These are phyloP conservation scores for Priceomyces castillae DNA, from an alignment of 805 yeast species.

Conservation along the genomic window DNA sequence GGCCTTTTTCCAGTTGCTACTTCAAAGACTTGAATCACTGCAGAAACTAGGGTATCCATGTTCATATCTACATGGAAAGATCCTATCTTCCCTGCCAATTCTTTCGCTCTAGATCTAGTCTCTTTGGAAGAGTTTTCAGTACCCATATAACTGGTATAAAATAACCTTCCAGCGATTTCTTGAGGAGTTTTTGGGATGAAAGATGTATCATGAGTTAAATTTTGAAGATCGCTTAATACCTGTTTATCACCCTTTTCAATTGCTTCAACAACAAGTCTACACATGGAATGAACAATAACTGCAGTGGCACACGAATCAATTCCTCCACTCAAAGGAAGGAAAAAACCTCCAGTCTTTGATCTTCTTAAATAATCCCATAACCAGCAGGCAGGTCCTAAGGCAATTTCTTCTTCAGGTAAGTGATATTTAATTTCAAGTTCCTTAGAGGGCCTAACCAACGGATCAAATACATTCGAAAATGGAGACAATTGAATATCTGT, in stretches of 20 bases:
- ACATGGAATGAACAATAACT: constrained; percentile 91
- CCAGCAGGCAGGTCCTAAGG: constrained; percentile 99
- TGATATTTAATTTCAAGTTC: constrained; percentile 57
- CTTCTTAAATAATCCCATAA: constrained; percentile 96
- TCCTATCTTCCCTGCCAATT: constrained; percentile 72
- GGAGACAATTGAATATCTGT: constrained; percentile 70
- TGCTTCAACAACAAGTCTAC: constrained; percentile 76
- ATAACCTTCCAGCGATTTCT: constrained; percentile 71
- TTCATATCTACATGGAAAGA: constrained; percentile 89
- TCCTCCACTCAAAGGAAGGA: constrained; percentile 94
- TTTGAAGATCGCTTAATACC: constrained; percentile 74
- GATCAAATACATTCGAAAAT: constrained; percentile 55
- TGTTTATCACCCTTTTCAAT: constrained; percentile 64
- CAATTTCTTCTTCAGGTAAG: constrained; percentile 92
- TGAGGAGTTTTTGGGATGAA: constrained; percentile 75
- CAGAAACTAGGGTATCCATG: constrained; percentile 79
- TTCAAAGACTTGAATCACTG: constrained; percentile 75
- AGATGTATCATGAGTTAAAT: constrained; percentile 51
- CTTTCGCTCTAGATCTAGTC: constrained; percentile 79
- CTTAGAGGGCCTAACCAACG: constrained; percentile 56
- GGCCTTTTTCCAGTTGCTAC: constrained; percentile 90
- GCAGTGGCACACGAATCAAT: constrained; percentile 98
- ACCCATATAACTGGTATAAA: constrained; percentile 95
- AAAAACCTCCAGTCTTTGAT: constrained; percentile 86
- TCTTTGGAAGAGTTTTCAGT: constrained; percentile 88